These are phyloP conservation scores for Neolentinus lepideus DNA, from an alignment of 1,284 basidiomycete genomes.

Conservation along the genomic window DNA sequence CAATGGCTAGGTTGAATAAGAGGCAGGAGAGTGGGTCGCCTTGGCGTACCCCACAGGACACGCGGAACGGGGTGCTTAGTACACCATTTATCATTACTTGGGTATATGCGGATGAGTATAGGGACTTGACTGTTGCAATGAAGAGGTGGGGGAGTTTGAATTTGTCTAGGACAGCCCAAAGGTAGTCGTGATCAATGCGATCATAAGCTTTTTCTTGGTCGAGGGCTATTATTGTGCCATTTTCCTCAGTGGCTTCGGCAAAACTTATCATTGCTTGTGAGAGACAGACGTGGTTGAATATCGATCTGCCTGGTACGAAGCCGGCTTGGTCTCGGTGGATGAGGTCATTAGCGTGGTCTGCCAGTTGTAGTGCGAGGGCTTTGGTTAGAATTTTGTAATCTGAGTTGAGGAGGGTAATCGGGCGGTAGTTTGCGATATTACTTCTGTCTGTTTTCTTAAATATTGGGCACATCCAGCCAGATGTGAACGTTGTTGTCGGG, in stretches of 20 bases:
- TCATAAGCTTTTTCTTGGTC: conserved; percentile 29
- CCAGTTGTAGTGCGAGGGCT: conserved; percentile 12
- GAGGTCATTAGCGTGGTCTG: conserved; percentile 6
- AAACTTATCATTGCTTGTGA: conserved; percentile 15
- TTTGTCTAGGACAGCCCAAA: conserved; percentile 15
- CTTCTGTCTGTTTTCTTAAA: conserved; percentile 25
- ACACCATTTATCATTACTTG: conserved; percentile 20
- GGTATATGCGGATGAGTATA: conserved; percentile 19
- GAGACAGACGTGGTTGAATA: conserved; percentile 17
- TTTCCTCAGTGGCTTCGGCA: conserved; percentile 14
- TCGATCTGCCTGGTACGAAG: conserved; percentile 17
- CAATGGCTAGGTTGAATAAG: conserved; percentile 21
- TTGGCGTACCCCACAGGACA: conserved; percentile 22
- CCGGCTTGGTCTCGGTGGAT: conserved; percentile 22
- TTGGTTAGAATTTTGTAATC: conserved; percentile 24
- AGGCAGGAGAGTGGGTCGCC: conserved; percentile 25
- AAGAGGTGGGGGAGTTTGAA: conserved; percentile 15
- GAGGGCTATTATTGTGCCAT: conserved; percentile 19
- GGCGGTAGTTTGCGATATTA: conserved; percentile 23
- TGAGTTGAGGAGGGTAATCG: conserved; percentile 25
- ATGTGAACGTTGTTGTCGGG: conserved; percentile 13
- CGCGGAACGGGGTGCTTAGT: conserved; percentile 10
- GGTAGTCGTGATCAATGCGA: conserved; percentile 21
- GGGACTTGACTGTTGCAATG: conserved; percentile 9
- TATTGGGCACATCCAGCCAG: conserved; percentile 26